Base-by-base conservation (phyloP, 306 rosid species). In the Myrica gale region DNA sequence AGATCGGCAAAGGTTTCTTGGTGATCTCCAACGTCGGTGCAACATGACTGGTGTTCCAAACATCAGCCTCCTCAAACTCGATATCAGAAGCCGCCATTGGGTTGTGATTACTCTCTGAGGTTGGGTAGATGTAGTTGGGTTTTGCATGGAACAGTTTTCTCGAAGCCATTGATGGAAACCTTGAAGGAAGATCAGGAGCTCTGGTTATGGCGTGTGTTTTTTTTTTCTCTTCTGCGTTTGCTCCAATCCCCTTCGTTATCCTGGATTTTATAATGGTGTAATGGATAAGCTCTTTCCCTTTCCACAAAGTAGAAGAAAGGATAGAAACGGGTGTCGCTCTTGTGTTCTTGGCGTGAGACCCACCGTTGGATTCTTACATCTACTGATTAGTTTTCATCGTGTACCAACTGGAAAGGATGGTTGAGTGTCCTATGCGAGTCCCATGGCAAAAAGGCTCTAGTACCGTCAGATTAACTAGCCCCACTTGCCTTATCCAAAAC, bases 41-140 rank as follows among this genome's bases (percentile, higher is more conserved):
- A 63, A 73, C 39, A 12, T 32, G 23, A 43, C 44, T 23, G 23
- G 78, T 12, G 54, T 57, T 83, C 90, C 86, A 90, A 3, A 85
- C 1, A 9, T 91, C 98, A 0, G 91, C 78, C 48, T 93, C 97
- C 21, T 93, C 90, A 19, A 91, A 82, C 55, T 91, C 94, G 17
- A 80, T 73, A 16, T 81, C 88, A 23, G 82, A 13, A 39, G 82
- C 56, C 53, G 16, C 13, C 44, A 43, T 72, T 54, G 68, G 77
- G 42, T 51, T 46, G 44, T 58, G 42, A 48, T 41, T 19, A 53
- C 51, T 58, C n/a, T 60, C 76, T 61, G 83, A 21, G 62, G 89
- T 2, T 13, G 85, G 83, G 48, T 80, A 89, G 46, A 84, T 85
- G 88, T 74, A 78, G 42, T 47, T 80, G 55, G 86, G 82, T 16